phyloP scores from a whole-genome alignment of 805 yeast species.

The Cephaloascus fragrans region DNA sequence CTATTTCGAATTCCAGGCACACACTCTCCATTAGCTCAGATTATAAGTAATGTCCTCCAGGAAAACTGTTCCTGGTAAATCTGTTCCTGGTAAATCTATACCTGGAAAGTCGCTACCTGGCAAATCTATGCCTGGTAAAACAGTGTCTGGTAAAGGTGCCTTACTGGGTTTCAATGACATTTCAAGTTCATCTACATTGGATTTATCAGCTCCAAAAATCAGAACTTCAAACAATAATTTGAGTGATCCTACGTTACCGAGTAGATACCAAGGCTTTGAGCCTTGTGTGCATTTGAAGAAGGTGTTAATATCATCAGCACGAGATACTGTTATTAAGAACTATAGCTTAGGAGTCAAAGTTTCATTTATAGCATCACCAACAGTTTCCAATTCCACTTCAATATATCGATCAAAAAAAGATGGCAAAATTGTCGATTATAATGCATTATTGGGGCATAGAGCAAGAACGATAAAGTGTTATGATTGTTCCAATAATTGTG shows the following conservation, averaged over 20 bases:
- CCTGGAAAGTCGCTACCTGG: too few species aligned
- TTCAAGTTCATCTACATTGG: too few species aligned
- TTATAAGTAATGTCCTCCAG: not conserved
- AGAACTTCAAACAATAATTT: too few species aligned
- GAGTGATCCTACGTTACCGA: too few species aligned
- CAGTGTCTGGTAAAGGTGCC: too few species aligned
- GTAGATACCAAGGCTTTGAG: conserved; percentile 20
- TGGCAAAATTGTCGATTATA: conserved; percentile 22
- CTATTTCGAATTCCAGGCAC: too few species aligned
- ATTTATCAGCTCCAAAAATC: too few species aligned
- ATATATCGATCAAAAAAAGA: conserved; percentile 23
- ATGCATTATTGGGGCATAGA: conserved; percentile 28
- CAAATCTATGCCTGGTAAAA: too few species aligned
- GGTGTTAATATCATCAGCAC: conserved; percentile 39
- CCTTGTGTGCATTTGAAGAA: conserved; percentile 41
- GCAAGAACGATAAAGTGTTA: conserved; percentile 38
- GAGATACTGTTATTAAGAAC: conserved; percentile 37
- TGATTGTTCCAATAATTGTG: conserved; percentile 32
- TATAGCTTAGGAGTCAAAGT: conserved; percentile 43
- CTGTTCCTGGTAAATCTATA: too few species aligned
- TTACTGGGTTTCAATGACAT: too few species aligned
- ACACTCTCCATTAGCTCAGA: not conserved
- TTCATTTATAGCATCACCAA: conserved; percentile 17
- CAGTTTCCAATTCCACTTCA: conserved; percentile 16
- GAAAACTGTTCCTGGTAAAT: not conserved